phyloP scores from a whole-genome alignment of 139 green algal species.

The Coelastrella sp. region DNA sequence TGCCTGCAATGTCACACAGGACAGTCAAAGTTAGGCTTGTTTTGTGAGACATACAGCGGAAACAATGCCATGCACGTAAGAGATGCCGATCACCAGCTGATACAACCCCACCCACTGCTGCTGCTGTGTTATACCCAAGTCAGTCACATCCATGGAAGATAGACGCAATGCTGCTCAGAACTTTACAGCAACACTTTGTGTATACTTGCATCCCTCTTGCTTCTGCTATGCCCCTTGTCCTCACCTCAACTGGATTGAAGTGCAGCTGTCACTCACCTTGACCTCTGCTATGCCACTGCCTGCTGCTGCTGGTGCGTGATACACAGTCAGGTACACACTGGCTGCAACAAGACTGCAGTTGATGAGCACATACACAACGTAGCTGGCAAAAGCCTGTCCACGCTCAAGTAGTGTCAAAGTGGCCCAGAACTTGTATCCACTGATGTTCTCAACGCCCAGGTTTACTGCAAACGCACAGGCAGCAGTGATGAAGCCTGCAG shows the following conservation, averaged over 20 bases:
- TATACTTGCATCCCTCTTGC: too few relatives aligned
- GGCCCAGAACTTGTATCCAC: conserved; percentile 82
- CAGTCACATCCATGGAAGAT: too few relatives aligned
- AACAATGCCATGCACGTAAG: too few relatives aligned
- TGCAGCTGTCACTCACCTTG: conserved; percentile 58
- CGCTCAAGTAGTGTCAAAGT: conserved; percentile 69
- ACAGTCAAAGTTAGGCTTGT: too few relatives aligned
- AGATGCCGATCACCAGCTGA: too few relatives aligned
- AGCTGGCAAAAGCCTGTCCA: conserved; percentile 50
- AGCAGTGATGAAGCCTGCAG: conserved; percentile 64
- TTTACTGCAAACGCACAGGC: conserved; percentile 79
- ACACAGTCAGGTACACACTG: conserved; percentile 63
- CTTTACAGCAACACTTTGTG: too few relatives aligned
- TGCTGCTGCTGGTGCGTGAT: conserved; percentile 73
- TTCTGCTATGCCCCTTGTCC: not conserved
- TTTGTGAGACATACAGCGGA: too few relatives aligned
- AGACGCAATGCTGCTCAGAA: too few relatives aligned
- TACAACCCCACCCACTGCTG: too few relatives aligned
- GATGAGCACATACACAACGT: conserved; percentile 66
- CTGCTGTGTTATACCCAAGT: too few relatives aligned
- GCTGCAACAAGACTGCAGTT: conserved; percentile 74
- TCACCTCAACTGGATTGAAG: not conserved
- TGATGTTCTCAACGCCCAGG: conserved; percentile 85
- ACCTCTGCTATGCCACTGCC: conserved; percentile 87
- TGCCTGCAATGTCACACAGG: conserved; percentile 60